Base-by-base conservation (phyloP, 75 land plant genomes). In the Sequoia sempervirens region DNA sequence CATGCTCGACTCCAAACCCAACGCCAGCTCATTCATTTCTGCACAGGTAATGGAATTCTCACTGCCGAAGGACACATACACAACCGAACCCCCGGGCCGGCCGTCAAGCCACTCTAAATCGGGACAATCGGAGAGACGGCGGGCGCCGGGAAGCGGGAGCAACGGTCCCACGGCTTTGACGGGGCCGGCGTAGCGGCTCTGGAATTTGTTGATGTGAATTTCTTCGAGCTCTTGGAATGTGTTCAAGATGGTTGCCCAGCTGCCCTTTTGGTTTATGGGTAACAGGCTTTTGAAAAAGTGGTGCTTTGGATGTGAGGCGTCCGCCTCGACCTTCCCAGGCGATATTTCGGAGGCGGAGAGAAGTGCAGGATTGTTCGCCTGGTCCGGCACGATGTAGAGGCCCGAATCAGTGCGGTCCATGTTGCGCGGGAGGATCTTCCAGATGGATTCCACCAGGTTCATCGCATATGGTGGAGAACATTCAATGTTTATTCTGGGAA, bases 401-500 rank as follows among this genome's bases (percentile, higher is more conserved):
- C 66, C 45, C 2, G 69, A 54, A 38, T 7, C 26, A 7, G 72
- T 36, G 83, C 45, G 69, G 6, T 4, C 72, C 20, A 38, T 14
- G 5, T 52, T 58, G 11, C n/a, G 43, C 10, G 73, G 73, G 18
- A 38, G 64, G 34, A 1, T 18, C 1, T 1, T 34, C 61, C 43
- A 40, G 8, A 82, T 41, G 23, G 40, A 18, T 17, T 61, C 40
- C 20, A 18, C 17, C 2, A 82, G 2, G 45, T 28, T 46, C 45
- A 34, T 32, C 1, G 45, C 30, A 32, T 37, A 15, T 26, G 46
- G 17, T 5, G 32, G n/a, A 4, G 20, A 56, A 36, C n/a, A 23
- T 11, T 74, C 32, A 17, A 84, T 41, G 56, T 47, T 37, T 8
- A 53, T 23, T 46, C 85, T 40, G 6, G 81, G 85, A 17, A 84